Percentiles rank a stretch among this genome's conserved stretches.
phyloP scores from a whole-genome alignment of 441 rosid genomes.

The Heliophila coronopifolia region DNA sequence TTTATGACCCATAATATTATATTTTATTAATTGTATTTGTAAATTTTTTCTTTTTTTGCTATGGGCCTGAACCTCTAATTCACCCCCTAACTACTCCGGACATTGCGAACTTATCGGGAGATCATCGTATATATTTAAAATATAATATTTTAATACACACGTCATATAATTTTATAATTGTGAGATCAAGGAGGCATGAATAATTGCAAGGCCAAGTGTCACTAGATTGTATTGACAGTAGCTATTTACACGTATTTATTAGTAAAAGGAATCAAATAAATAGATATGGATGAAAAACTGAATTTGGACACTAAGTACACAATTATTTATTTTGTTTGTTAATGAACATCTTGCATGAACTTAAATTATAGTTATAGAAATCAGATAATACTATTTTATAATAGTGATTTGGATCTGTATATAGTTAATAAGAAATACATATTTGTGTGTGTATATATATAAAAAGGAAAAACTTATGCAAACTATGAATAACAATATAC shows the following conservation, averaged over 20 bases:
- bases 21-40: no score
- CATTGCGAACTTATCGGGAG: no score
- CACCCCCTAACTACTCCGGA: no score
- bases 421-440: not conserved
- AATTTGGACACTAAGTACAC: not conserved
- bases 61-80: no score
- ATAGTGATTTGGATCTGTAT: no score
- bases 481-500: not conserved
- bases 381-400: no score
- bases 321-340: not conserved
- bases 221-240: not conserved
- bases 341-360: not conserved
- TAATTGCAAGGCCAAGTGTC: slow-evolving; percentile 23
- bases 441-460: not conserved
- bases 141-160: no score
- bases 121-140: no score
- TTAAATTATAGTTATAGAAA: no score
- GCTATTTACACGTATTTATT: not conserved
- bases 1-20: no score
- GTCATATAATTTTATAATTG: not conserved
- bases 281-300: not conserved
- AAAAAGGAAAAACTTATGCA: not conserved
- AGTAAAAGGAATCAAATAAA: not conserved
- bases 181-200: slow-evolving; percentile 10
- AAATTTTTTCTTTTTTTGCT: no score